Evolutionary conservation across 148 eudicot genomes (phyloP).

Genomic region (Mesembryanthemum crystallinum): DNA sequence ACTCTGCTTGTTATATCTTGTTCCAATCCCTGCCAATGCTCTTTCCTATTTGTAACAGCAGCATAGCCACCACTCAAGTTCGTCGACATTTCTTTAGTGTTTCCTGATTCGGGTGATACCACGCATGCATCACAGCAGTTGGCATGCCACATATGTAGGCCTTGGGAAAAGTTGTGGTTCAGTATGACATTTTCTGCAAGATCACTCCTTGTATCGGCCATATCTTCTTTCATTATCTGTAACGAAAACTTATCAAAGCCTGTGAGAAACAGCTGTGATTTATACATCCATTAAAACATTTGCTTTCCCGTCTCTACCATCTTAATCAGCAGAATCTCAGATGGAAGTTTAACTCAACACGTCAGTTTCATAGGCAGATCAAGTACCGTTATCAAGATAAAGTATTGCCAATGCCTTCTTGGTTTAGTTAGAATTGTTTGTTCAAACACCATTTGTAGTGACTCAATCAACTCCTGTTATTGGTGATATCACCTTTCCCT

Average conservation of each 20-base stretch:
- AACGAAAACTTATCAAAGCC: conserved; percentile 4
- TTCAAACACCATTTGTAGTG: no score
- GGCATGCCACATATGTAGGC: conserved; percentile 70
- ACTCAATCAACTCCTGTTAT: conserved; percentile 15
- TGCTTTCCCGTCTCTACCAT: background rate
- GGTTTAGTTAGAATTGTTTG: no score
- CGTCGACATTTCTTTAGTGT: conserved; percentile 25
- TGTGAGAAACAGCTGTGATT: background rate
- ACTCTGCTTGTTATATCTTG: conserved; percentile 74
- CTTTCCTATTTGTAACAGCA: conserved; percentile 53
- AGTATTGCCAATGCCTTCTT: no score
- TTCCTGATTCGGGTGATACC: conserved; percentile 42
- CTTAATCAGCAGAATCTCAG: background rate
- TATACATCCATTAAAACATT: background rate
- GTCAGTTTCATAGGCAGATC: no score
- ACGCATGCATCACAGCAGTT: conserved; percentile 64
- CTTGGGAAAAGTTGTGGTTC: conserved; percentile 79
- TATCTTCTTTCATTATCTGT: conserved; percentile 40
- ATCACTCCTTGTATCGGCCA: conserved; percentile 24
- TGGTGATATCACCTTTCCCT: conserved; percentile 26
- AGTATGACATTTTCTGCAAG: conserved; percentile 46
- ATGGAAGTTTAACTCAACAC: no score
- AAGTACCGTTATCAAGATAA: no score
- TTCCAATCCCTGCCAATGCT: conserved; percentile 77
- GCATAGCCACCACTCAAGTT: conserved; percentile 44